phyloP scores from a whole-genome alignment of 1,284 basidiomycete genomes.

The Ustilago trichophora region DNA sequence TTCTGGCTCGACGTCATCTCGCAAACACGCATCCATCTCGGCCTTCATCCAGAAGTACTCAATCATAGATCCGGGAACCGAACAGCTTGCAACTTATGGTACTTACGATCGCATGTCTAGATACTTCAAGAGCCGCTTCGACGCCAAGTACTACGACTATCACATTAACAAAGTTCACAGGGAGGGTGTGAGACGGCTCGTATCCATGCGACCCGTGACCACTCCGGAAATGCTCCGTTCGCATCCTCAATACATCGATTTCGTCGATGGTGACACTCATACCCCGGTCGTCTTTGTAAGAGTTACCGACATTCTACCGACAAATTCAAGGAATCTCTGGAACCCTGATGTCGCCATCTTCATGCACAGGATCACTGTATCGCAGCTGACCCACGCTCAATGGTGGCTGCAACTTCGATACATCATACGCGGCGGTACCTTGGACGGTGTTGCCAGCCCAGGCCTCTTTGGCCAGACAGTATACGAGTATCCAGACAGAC shows the following conservation, averaged over 20 bases:
- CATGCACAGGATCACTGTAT: conserved; percentile 1
- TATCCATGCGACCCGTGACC: too few species aligned
- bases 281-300: conserved; percentile 1
- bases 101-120: not conserved
- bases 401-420: not conserved
- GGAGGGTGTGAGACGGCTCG: too few species aligned
- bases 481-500: not conserved
- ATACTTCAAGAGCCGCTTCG: not conserved
- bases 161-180: too few species aligned
- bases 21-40: not conserved
- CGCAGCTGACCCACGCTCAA: not conserved
- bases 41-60: not conserved
- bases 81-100: not conserved
- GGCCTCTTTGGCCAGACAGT: too few species aligned
- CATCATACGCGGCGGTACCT: conserved; percentile 1
- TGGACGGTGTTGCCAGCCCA: too few species aligned
- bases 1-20: not conserved
- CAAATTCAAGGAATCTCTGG: not conserved
- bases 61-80: not conserved
- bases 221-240: not conserved
- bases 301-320: not conserved
- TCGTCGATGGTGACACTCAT: not conserved
- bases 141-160: too few species aligned
- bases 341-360: conserved; percentile 24
- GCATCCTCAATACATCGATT: conserved; percentile 1